Evolutionary conservation across 495 filamentous ascomycete genomes (phyloP), one percentile per base, ranked within the genome.

Genomic region (Peziza echinospora): DNA sequence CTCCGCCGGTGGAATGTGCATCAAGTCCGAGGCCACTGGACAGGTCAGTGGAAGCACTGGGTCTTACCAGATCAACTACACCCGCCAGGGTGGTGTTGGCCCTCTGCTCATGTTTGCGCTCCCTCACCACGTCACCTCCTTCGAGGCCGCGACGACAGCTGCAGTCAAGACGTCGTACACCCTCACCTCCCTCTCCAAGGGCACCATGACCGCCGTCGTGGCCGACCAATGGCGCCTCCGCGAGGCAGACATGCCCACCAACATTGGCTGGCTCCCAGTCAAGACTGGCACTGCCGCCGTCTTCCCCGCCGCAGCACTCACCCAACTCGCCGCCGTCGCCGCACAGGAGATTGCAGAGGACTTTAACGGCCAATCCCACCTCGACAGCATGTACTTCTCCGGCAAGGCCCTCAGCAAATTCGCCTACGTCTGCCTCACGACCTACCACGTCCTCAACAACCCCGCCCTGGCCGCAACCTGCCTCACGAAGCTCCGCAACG

Each of bases 391-490:
- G 80, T 97, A 97, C 62, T 97, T 81, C 58, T 78, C 79, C 51
- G 87, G 87, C 51, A 97, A 97, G 67, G 76, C 78, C 0, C 64
- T 94, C 7, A 82, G 79, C 51, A 94, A 94, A 56, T 92, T 89
- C 59, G 86, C 84, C 3, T 66, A 63, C 11, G 64, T 89, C 21
- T 64, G 82, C 34, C 78, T 82, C 58, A 74, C 76, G 0, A 65
- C 81, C 21, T 67, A 77, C 51, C 70, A 80, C 45, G 62, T 94
- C 23, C 65, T 78, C 13, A 64, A 71, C 21, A 70, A 87, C 44
- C 59, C 60, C 24, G 61, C 63, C 0, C 58, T 81, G 8, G 77
- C 83, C 0, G 63, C 68, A 46, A 61, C 67, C 5, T 77, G 81
- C 3, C 60, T 93, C 43, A 58, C 60, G 3, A 71, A 75, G 40